Conservation (phyloP, 23 red algal genomes). For the Gracilaria vermiculophylla region DNA sequence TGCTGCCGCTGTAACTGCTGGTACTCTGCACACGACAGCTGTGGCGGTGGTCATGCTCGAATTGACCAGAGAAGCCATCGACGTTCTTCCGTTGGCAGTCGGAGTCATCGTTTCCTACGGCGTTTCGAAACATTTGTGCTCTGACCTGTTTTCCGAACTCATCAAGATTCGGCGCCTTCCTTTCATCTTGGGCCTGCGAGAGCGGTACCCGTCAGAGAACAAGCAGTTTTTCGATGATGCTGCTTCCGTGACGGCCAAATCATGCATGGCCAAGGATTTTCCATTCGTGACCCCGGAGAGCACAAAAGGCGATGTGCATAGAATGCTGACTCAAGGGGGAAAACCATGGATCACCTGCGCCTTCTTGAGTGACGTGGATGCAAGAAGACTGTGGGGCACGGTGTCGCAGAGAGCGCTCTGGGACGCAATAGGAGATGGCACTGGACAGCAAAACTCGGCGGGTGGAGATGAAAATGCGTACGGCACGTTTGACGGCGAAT, state of each 20-base stretch:
- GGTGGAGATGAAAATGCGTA: conserved; percentile 28
- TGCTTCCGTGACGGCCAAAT: conserved; percentile 43
- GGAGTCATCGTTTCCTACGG: conserved; percentile 71
- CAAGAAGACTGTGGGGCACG: conserved; percentile 50
- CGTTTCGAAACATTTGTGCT: conserved; percentile 57
- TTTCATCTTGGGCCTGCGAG: conserved; percentile 61
- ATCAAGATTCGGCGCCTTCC: conserved; percentile 66
- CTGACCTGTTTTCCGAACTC: conserved; percentile 68
- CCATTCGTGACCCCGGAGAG: conserved; percentile 66
- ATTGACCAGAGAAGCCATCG: conserved; percentile 72
- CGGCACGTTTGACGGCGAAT: conserved; percentile 30
- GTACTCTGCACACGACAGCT: conserved; percentile 47
- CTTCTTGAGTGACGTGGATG: conserved; percentile 37
- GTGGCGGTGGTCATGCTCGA: conserved; percentile 83
- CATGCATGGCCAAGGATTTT: conserved; percentile 59
- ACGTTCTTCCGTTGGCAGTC: conserved; percentile 69
- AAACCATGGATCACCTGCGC: conserved; percentile 71
- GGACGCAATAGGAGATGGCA: conserved; percentile 36
- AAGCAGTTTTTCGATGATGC: conserved; percentile 34
- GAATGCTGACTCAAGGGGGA: conserved; percentile 35
- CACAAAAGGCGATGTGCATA: conserved; percentile 44
- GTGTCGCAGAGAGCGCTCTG: conserved; percentile 53
- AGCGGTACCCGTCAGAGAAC: conserved; percentile 57
- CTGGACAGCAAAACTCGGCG: neutral
- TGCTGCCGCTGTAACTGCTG: conserved; percentile 70